Evolutionary conservation across 306 rosid species (phyloP), one percentile per base, ranked within the genome.

Genomic region (Ochetophila trinervis): DNA sequence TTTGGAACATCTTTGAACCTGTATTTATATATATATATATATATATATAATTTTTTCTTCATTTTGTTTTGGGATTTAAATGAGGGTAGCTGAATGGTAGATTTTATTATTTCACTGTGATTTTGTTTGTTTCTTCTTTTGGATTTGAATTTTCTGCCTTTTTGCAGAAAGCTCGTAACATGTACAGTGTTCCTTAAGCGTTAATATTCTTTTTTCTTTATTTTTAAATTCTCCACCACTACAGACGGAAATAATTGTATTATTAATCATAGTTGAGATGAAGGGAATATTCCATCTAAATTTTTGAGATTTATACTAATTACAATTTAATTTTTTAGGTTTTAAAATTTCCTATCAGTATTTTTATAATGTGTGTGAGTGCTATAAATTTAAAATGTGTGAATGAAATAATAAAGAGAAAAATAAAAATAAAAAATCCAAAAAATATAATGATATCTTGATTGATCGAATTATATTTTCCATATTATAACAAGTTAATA

Each of bases 141-240:
- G 30, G 30, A 20, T 58, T 56, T 8, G 56, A 6, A 21, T 63
- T 53, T 23, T 37, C 16, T 42, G 50, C 6, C 24, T 53, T 27
- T 54, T 1, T 53, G 22, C 34, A 40, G 68, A 21, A 37, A 70
- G 62, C 71, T 78, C 27, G 60, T 57, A 56, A 65, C 63, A 60
- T 90, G 89, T 86, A 80, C 67, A 84, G 83, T 47, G 45, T 53
- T 51, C 22, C 34, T 54, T 53, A 34, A 34, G 10, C 1, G 3
- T 40, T 40, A 59, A 32, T 4, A 56, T 50, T 53, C 49, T 40
- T 45, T 62, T 35, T 20, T 47, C 49, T 24, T 55, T 57, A 50
- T 45, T 50, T 4, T 27, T 27, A 27, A 27, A 27, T 19, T 57
- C 16, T 19, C 14, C 22, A 47, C 45, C 40, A 60, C n/a, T n/a